Evolutionary conservation across 441 rosid genomes (phyloP).

Genomic region (Iberis amara): DNA sequence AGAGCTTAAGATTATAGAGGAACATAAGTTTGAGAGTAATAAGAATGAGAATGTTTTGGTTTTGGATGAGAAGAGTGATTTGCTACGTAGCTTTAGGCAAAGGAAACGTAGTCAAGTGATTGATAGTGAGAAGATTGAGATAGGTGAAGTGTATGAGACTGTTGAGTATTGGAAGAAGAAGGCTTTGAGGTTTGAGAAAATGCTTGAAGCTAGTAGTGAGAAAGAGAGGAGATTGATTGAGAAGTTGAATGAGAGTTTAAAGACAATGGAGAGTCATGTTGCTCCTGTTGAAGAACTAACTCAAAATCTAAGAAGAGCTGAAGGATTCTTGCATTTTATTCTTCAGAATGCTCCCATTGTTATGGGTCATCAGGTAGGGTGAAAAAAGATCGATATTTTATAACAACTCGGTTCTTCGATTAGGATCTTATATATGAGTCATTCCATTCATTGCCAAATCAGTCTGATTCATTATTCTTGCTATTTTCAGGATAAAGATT

Average conservation of each 20-base stretch:
- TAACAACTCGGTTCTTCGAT: no score
- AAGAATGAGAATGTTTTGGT: slow-evolving; percentile 50
- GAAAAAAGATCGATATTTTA: no score
- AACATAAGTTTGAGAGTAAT: slow-evolving; percentile 64
- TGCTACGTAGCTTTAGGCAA: slow-evolving; percentile 43
- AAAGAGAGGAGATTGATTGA: slow-evolving; percentile 65
- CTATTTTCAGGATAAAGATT: slow-evolving; percentile 64
- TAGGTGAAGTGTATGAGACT: slow-evolving; percentile 68
- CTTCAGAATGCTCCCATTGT: slow-evolving; percentile 94
- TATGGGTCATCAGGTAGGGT: slow-evolving; percentile 59
- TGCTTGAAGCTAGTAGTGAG: slow-evolving; percentile 68
- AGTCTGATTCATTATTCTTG: slow-evolving; percentile 2
- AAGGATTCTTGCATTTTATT: slow-evolving; percentile 87
- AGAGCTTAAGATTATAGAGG: slow-evolving; percentile 76
- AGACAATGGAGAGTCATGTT: slow-evolving; percentile 57
- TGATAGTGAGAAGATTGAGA: slow-evolving; percentile 49
- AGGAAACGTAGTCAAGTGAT: slow-evolving; percentile 41
- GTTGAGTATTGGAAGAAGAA: slow-evolving; percentile 75
- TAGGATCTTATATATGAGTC: no score
- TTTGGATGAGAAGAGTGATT: slow-evolving; percentile 50
- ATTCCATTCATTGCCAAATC: no score
- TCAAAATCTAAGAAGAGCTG: slow-evolving; percentile 83
- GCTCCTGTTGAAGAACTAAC: slow-evolving; percentile 87
- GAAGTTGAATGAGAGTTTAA: slow-evolving; percentile 70
- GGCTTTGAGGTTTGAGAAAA: slow-evolving; percentile 50